Conservation (phyloP, 352 stramenopile species). For the Phytophthora europaea region DNA sequence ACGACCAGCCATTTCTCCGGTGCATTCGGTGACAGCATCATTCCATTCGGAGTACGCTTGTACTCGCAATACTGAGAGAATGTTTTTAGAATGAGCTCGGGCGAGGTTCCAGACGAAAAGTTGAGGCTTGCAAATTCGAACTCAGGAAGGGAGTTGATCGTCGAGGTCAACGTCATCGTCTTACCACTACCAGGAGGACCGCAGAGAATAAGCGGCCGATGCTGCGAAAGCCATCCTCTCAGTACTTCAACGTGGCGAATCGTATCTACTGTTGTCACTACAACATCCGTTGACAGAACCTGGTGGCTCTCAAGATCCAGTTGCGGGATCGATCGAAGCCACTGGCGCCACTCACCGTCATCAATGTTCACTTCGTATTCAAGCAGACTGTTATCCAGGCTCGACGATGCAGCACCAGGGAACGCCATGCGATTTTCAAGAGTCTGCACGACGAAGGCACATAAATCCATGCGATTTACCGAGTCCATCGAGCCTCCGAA, state of each 20-base stretch:
- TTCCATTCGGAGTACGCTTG: constrained; percentile 96
- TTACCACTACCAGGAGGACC: constrained; percentile 99
- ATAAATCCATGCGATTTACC: constrained; percentile 93
- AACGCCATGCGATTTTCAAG: constrained; percentile 92
- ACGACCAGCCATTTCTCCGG: constrained; percentile 99
- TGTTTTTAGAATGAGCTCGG: constrained; percentile 98
- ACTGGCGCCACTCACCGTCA: constrained; percentile 97
- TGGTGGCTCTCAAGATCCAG: constrained; percentile 99
- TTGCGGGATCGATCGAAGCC: constrained; percentile 96
- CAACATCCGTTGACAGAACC: constrained; percentile 96
- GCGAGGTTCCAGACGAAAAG: constrained; percentile 99
- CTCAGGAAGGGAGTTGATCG: constrained; percentile 97
- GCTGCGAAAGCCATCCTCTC: constrained; percentile 96
- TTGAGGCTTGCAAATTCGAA: constrained; percentile 99
- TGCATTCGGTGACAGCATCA: constrained; percentile 95
- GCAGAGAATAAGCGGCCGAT: constrained; percentile 98
- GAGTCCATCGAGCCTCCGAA: constrained; percentile 98
- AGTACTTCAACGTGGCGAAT: constrained; percentile 99
- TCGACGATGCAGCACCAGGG: constrained; percentile 67
- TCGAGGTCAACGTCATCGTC: constrained; percentile 99
- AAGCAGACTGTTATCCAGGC: constrained; percentile 88
- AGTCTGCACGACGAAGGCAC: constrained; percentile 89
- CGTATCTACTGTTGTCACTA: constrained; percentile 99
- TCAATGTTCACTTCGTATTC: constrained; percentile 98
- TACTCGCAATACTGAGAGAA: constrained; percentile 99